A percentile compares a stretch with the other conserved stretches of the same genome.
These are phyloP conservation scores for Pyrus communis DNA, from an alignment of 306 rosid species.

Conservation along the genomic window DNA sequence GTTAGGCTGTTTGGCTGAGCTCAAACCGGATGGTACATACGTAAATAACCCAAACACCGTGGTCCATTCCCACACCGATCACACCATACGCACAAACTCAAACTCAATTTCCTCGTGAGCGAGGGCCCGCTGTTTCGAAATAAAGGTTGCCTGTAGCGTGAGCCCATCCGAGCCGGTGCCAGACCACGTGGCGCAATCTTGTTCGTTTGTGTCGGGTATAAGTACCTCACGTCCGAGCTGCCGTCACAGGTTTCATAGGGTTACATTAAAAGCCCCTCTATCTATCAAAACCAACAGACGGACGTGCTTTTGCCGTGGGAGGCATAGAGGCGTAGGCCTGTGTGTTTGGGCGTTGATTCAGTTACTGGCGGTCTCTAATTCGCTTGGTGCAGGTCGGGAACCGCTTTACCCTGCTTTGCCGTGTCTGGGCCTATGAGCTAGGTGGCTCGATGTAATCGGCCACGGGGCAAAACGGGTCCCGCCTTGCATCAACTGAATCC, in stretches of 20 bases:
- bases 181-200: background rate
- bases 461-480: slow-evolving; percentile 52
- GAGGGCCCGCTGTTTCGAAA: background rate
- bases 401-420: slow-evolving; percentile 26
- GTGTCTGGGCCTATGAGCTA: background rate
- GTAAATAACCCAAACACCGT: background rate
- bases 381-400: slow-evolving; percentile 99
- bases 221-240: background rate
- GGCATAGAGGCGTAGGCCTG: background rate
- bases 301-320: background rate
- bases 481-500: slow-evolving; percentile 99
- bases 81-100: background rate
- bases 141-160: background rate
- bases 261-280: background rate
- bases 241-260: background rate
- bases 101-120: background rate
- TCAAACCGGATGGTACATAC: background rate
- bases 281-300: background rate
- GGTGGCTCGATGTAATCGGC: background rate
- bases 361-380: slow-evolving; percentile 85
- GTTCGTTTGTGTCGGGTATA: background rate
- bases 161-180: background rate
- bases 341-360: slow-evolving; percentile 7
- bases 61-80: background rate
- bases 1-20: background rate